Evolutionary conservation across 768 basidiomycete genomes (phyloP), one percentile per base, ranked within the genome.

Genomic region (Tricholomella constricta): DNA sequence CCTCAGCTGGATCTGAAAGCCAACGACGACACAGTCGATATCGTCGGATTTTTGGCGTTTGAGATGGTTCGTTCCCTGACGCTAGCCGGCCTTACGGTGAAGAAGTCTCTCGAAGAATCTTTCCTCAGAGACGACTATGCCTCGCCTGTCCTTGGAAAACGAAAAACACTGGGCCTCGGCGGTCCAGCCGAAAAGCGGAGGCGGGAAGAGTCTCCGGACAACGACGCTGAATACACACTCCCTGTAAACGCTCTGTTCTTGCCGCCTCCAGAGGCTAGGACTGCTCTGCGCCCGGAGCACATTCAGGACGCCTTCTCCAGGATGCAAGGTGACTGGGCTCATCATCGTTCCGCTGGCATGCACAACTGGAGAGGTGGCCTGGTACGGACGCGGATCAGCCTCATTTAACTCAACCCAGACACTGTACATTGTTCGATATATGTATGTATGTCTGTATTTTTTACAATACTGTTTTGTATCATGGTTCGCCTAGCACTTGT

Each of bases 31-130:
- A 94, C 95, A 2, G 78, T 95, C 63, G 95, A 98, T 65, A 95
- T 97, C 54, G 92, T 98, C 62, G 95, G 95, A 22, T 98, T 98
- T 73, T 84, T 98, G 38, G 89, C 93, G 0, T 98, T 96, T 70
- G 95, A 98, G 69, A 94, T 96, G 87, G 94, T 98, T 26, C 87
- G 94, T 45, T 91, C 92, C 2, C 81, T 98, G 43, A 94, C 93
- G 0, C 79, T 96, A 36, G 91, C 90, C 1, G 95, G 92, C 2
- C 80, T 94, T 32, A 83, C 87, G 26, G 87, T 94, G 62, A 92
- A 92, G 70, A 86, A 83, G 59, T 79, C 86, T 3, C 74, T 91
- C 32, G 89, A 90, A 65, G 86, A 91, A 53, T 80, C 85, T 2
- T 80, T 82, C 58, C 70, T 87, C 8, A 77, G 80, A 3, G 89